Evolutionary conservation across 1,139 yeast species (phyloP).

Genomic region (Taphrina pruni): DNA sequence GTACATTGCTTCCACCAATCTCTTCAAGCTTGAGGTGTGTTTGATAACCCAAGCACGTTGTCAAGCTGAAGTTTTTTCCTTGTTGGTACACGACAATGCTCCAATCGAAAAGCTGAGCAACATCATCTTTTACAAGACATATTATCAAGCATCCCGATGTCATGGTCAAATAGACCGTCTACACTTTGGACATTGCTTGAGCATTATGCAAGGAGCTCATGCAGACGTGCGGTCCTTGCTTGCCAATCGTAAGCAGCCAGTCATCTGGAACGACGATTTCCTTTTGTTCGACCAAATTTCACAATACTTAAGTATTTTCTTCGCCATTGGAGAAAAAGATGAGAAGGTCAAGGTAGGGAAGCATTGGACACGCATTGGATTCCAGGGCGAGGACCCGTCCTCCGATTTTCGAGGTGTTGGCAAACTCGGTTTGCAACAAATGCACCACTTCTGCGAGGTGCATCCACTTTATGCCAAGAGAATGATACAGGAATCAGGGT

Average conservation of each 20-base stretch:
- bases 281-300: not conserved
- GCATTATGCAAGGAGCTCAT: constrained; percentile 12
- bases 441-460: constrained; percentile 16
- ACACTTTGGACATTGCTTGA: not conserved
- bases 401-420: constrained; percentile 34
- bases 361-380: constrained; percentile 28
- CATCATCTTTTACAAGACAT: constrained; percentile 10
- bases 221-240: not conserved
- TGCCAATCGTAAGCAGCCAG: not conserved
- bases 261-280: not conserved
- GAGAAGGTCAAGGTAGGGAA: constrained; percentile 8
- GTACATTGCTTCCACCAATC: not conserved
- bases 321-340: not conserved
- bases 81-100: constrained; percentile 7
- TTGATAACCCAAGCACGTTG: not conserved
- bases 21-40: constrained; percentile 13
- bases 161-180: constrained; percentile 7
- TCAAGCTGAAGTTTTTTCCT: constrained; percentile 5
- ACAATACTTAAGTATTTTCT: not conserved
- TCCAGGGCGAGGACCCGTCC: constrained; percentile 38
- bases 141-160: constrained; percentile 6
- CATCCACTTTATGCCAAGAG: constrained; percentile 35
- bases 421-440: constrained; percentile 27
- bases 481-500: constrained; percentile 30
- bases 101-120: not conserved